Evolutionary conservation across 2,329 filamentous ascomycete genomes (phyloP), one percentile per base, ranked within the genome.

Genomic region (Aspergillus costaricaensis): DNA sequence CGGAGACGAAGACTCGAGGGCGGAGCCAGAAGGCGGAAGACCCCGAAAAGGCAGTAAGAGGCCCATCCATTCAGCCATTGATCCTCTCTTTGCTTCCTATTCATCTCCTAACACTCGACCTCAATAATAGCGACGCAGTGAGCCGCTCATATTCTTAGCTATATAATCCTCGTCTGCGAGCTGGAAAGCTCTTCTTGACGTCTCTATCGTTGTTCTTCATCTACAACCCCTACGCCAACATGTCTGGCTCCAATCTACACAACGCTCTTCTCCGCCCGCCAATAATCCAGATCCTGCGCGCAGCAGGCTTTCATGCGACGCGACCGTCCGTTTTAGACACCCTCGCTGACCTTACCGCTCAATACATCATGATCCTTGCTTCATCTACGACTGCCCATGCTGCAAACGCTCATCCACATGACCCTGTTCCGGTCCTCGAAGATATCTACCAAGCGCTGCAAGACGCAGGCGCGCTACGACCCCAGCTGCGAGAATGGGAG

Each of bases 281-380:
- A 51, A 86, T 97, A 62, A 86, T 98, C 60, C 92, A 97, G 77
- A 94, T 96, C 70, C 87, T 98, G 55, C 92, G 94, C 72, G 91
- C 93, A 30, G 89, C 92, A 23, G 94, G 94, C 73, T 98, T 96
- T 79, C 91, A 96, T 74, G 84, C 89, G 44, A 91, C 92, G 54
- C 88, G 88, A 57, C 88, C 91, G 2, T 89, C 89, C 3, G 92
- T 96, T 6, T 82, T 97, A 59, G 93, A 98, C 78, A 88, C 91
- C 9, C 76, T 97, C n/a, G 91, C 92, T 14, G 92, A 97, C 76
- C 83, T 98, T 7, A 88, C 92, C 0, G 90, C 89, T 47, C 88
- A 91, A 66, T 96, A 97, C 76, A 80, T 98, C 60, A 80, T 86
- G 21, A 80, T 91, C 3, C 86, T 97, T 19, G 91, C 91, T 63